phyloP scores from a whole-genome alignment of 2,329 filamentous ascomycete species.

The Mollisiaceae sp. region DNA sequence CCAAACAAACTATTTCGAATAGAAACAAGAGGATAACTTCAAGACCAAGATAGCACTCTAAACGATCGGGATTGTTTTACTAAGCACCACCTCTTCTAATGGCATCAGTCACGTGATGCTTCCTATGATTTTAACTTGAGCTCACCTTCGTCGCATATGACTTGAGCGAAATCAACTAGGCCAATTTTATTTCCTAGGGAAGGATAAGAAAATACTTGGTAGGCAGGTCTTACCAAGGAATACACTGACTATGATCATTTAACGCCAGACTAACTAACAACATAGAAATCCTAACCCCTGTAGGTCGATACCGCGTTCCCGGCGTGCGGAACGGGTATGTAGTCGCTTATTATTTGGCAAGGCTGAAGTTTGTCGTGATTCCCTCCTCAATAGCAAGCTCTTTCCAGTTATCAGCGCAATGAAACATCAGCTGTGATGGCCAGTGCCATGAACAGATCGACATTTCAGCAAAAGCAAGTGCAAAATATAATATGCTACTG shows the following conservation, averaged over 20 bases:
- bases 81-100: no score
- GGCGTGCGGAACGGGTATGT: not conserved
- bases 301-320: not conserved
- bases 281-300: not conserved
- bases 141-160: no score
- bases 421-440: not conserved
- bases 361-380: not conserved
- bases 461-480: not conserved
- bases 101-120: no score
- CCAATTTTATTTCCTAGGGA: no score
- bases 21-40: not conserved
- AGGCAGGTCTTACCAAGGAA: not conserved
- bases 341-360: conserved; percentile 2
- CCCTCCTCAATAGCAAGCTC: not conserved
- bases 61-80: no score
- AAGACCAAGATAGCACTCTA: not conserved
- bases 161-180: no score
- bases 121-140: no score
- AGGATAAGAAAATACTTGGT: no score
- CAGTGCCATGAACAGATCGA: not conserved
- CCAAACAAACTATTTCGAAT: not conserved
- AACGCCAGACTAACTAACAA: not conserved
- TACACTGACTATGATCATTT: not conserved
- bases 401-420: not conserved
- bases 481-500: not conserved